Base-by-base conservation (phyloP, 1,139 yeast species). In the Scheffersomyces titani region DNA sequence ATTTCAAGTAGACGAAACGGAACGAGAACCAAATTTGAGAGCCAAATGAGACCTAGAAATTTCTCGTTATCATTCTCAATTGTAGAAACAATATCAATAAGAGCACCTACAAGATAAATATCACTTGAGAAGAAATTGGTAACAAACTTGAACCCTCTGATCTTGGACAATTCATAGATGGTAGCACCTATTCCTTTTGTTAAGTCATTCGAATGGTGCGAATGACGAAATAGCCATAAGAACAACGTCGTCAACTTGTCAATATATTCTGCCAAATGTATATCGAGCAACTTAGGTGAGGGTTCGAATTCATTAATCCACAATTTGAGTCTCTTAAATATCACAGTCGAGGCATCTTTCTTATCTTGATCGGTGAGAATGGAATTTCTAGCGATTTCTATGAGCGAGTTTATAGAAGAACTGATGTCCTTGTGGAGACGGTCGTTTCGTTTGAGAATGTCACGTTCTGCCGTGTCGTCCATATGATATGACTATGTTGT, bases 21-120 rank as follows among this genome's bases (percentile, higher is more conserved):
- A 0, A 87, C 86, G 45, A 90, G 72, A 0, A 86, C 82, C 19
- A 92, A 72, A 36, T 88, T 84, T 0, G 89, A 81, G 18, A 91
- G 74, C 97, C 97, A 92, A 6, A 90, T 73, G n/a, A 92, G 71
- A 50, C 87, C 69, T 3, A 87, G 70, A 63, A 85, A 90, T 11
- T 78, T 68, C 52, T 83, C 83, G 61, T 85, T 61, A 76, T 96
- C 97, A 82, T 60, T 52, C 1, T 57, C 44, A 57, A 54, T 18
- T 21, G 55, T 16, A 6, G 53, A 51, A 13, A 74, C 57, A 52
- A 70, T 59, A 5, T 63, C 52, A 40, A 83, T 55, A 1, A 86
- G 66, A 6, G 62, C 60, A 0, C 78, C 77, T 9, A 89, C 70
- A 48, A 84, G 67, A 59, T 78, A 74, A 0, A 89, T 83, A 55